Evolutionary conservation across 2,329 filamentous ascomycete species (phyloP), one percentile per base, ranked within the genome.

Genomic region (Colletotrichum sojae): DNA sequence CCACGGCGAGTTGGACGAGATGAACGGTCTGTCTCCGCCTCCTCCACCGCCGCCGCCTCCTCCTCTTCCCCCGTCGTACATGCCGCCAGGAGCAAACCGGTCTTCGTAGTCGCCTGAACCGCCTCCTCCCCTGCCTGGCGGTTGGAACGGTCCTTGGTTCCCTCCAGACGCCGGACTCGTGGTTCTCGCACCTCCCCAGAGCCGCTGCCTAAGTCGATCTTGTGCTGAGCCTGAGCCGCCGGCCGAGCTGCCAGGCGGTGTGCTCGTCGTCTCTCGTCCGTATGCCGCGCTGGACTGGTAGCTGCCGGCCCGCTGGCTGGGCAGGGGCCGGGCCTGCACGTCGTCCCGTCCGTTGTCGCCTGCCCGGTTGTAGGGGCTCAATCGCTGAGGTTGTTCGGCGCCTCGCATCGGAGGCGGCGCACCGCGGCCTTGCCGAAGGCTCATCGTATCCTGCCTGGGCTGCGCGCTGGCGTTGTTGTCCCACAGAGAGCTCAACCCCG

Each of bases 201-300:
- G 82, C 71, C 93, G 85, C 75, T 94, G 93, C 77, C 94, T 93
- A 74, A 98, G 83, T 73, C 93, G 86, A 74, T 97, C 93, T 81
- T 97, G 93, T 58, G 94, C 94, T 20, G 90, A 89, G 40, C 85
- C 76, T 57, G 81, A 73, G 57, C 76, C 78, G 40, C 67, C 76
- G 71, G 74, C 72, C 74, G 75, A 71, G 74, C 78, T 76, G 71
- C 77, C 75, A 81, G 76, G 76, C 77, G 67, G 67, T 58, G 67
- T 70, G 58, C 39, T 82, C 36, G 76, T 75, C 46, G 63, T 73
- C 67, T 70, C 73, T 57, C 63, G 74, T 66, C 73, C 75, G 12
- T 75, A 77, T 22, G 74, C 72, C 27, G 74, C 79, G 36, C 76
- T 74, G 49, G 79, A 88, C 82, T 96, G 93, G 77, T 94, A 93